A percentile compares a stretch with the other conserved stretches of the same genome.
Evolutionary conservation across 1,284 basidiomycete genomes (phyloP).

Genomic region (Puccinia horiana): DNA sequence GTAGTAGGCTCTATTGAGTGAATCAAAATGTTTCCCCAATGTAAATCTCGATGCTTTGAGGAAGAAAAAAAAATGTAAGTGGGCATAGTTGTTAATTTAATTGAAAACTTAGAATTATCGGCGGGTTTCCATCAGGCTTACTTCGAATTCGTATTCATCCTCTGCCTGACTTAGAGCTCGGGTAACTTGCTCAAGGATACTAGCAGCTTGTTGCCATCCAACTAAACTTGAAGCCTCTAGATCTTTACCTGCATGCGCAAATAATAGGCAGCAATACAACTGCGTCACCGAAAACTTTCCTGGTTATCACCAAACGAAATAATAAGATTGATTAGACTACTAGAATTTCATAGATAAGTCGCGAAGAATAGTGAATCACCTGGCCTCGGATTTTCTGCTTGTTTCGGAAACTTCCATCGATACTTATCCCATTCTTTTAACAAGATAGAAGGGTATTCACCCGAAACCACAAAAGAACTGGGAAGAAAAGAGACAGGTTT

Average conservation of each 20-base stretch:
- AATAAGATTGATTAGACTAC: neutral
- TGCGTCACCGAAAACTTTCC: constrained; percentile 41
- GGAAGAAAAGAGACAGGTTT: neutral
- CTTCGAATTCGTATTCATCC: constrained; percentile 44
- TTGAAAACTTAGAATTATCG: neutral
- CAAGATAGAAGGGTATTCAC: constrained; percentile 30
- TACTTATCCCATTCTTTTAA: constrained; percentile 40
- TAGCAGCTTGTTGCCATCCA: constrained; percentile 43
- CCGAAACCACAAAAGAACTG: constrained; percentile 35
- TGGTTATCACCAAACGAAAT: neutral
- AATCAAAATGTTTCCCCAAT: constrained; percentile 46
- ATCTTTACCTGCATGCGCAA: constrained; percentile 35
- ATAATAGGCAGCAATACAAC: constrained; percentile 41
- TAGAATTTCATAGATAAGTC: neutral
- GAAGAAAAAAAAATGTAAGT: neutral
- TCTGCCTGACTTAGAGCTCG: constrained; percentile 27
- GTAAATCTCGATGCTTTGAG: constrained; percentile 46
- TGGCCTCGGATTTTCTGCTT: constrained; percentile 41
- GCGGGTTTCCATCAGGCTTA: neutral
- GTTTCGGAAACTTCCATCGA: constrained; percentile 20
- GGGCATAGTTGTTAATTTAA: neutral
- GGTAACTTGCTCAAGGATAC: constrained; percentile 33
- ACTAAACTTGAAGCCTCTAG: constrained; percentile 26
- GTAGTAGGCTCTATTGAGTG: neutral
- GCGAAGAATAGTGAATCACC: neutral